A percentile compares a stretch with the other conserved stretches of the same genome.
Evolutionary conservation across 257 asterid species (phyloP).

Genomic region (Solanum chilense): DNA sequence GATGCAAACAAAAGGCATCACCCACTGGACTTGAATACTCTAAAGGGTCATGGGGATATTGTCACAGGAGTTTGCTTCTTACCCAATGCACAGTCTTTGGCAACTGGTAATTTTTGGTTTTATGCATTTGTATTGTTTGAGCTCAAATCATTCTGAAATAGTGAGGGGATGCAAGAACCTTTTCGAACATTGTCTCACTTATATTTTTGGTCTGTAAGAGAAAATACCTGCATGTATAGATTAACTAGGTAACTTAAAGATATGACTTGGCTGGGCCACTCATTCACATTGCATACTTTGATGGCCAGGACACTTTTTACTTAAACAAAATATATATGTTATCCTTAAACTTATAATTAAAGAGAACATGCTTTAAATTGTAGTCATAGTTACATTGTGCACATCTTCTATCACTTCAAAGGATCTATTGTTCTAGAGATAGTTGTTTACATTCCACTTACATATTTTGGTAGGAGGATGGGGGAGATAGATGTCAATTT

Average conservation of each 20-base stretch:
- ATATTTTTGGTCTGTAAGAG: neutral
- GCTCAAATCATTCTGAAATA: neutral
- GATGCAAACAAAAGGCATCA: slow-evolving; percentile 80
- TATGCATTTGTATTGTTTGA: neutral
- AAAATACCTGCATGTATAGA: neutral
- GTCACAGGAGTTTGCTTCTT: slow-evolving; percentile 81
- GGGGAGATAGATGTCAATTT: neutral
- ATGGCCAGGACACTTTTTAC: neutral
- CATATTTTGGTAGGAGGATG: neutral
- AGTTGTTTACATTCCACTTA: neutral
- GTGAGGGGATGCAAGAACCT: neutral
- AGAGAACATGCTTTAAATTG: neutral
- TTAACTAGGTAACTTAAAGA: neutral
- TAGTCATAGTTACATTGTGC: neutral
- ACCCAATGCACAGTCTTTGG: slow-evolving; percentile 65
- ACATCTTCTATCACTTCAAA: neutral
- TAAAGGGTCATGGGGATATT: slow-evolving; percentile 94
- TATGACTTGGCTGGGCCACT: neutral
- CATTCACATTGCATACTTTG: neutral
- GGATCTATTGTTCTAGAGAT: neutral
- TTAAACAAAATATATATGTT: neutral
- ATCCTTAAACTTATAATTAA: neutral
- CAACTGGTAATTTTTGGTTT: slow-evolving; percentile 49
- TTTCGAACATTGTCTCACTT: neutral
- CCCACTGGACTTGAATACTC: slow-evolving; percentile 88